Conservation (phyloP, 345 rosid genomes). For the Lepidium sativum region DNA sequence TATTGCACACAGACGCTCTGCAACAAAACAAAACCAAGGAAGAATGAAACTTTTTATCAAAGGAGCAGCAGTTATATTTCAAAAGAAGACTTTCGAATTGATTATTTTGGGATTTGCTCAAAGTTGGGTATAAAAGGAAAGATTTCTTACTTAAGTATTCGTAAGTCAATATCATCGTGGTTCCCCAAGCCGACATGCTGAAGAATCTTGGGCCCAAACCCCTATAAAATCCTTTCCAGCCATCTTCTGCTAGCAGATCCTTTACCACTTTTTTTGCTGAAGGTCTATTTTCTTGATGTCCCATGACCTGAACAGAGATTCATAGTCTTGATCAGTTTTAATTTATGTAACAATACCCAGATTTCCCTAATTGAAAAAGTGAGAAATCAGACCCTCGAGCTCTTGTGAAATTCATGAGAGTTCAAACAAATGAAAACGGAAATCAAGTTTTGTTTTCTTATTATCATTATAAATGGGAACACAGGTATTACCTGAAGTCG, state of each 20-base stretch:
- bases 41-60: neutral
- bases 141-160: constrained; percentile 84
- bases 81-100: neutral
- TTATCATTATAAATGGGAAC: neutral
- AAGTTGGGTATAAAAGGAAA: neutral
- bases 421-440: neutral
- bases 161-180: constrained; percentile 90
- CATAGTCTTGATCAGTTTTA: neutral
- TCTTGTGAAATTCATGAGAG: neutral
- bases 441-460: neutral
- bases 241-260: constrained; percentile 69
- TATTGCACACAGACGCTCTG: constrained; percentile 78
- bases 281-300: constrained; percentile 61
- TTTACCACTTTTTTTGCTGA: constrained; percentile 63
- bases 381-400: neutral
- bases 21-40: constrained; percentile 1
- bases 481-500: constrained; percentile 64
- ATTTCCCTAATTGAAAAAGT: neutral
- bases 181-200: constrained; percentile 99
- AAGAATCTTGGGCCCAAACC: constrained; percentile 94
- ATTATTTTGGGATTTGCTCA: neutral
- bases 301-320: constrained; percentile 52
- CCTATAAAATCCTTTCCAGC: constrained; percentile 90
- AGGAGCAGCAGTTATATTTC: neutral
- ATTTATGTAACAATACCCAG: neutral